Conservation (phyloP, 306 rosid species). For the Alnus glutinosa region DNA sequence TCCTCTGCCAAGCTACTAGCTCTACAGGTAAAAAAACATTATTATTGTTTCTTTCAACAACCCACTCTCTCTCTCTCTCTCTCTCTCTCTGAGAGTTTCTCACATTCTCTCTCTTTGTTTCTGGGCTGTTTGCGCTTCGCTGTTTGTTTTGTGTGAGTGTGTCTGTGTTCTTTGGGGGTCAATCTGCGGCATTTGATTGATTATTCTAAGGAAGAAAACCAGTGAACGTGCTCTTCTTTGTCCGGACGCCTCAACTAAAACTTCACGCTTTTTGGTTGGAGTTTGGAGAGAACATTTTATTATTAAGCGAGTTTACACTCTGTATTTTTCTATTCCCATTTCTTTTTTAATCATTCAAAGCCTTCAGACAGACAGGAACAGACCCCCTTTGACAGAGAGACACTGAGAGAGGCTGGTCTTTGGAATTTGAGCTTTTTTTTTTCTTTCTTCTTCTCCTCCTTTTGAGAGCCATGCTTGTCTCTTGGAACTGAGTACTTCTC, state of each 20-base stretch:
- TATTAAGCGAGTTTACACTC: slow-evolving; percentile 7
- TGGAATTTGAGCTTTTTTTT: slow-evolving; percentile 59
- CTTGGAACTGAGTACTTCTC: slow-evolving; percentile 38
- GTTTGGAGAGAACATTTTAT: slow-evolving; percentile 14
- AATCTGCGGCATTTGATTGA: slow-evolving; percentile 45
- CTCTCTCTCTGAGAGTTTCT: too few relatives aligned
- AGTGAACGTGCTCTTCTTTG: slow-evolving; percentile 78
- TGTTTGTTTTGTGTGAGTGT: slow-evolving; percentile 31
- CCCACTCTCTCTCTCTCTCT: slow-evolving; percentile 8
- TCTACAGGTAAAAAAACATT: slow-evolving; percentile 41
- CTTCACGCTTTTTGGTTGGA: slow-evolving; percentile 77
- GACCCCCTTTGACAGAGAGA: slow-evolving; percentile 44
- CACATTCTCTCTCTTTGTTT: slow-evolving; percentile 29
- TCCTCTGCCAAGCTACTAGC: slow-evolving; percentile 11
- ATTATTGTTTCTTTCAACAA: slow-evolving; percentile 36
- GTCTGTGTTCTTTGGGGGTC: slow-evolving; percentile 45
- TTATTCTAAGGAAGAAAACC: slow-evolving; percentile 53
- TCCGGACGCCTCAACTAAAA: slow-evolving; percentile 45
- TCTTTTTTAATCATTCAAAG: slow-evolving; percentile 38
- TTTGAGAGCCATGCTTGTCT: slow-evolving; percentile 90
- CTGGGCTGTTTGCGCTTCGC: slow-evolving; percentile 59
- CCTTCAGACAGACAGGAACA: slow-evolving; percentile 33
- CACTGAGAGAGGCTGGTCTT: slow-evolving; percentile 44
- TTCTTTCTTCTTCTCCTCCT: slow-evolving; percentile 48
- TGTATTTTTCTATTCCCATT: slow-evolving; percentile 42